Percentiles rank a stretch among this genome's conserved stretches.
Evolutionary conservation across 2,329 filamentous ascomycete species (phyloP).

Genomic region (Aspergillus vadensis): DNA sequence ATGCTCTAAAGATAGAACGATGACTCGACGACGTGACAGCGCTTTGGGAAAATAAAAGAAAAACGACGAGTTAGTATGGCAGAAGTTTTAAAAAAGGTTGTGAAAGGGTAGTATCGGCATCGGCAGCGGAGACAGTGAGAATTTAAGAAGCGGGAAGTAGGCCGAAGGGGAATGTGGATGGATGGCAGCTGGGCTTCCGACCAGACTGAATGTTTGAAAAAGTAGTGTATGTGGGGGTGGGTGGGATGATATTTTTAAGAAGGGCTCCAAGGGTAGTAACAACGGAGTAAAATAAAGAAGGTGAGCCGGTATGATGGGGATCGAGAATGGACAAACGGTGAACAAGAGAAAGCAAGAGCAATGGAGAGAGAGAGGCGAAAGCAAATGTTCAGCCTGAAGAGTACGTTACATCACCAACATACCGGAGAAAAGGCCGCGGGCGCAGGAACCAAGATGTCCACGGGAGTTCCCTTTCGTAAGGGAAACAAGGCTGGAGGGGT

Average conservation of each 20-base stretch:
- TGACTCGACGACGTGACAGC: not conserved
- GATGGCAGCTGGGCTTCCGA: not conserved
- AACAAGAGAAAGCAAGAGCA: not conserved
- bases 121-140: not conserved
- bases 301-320: not conserved
- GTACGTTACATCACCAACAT: conserved; percentile 4
- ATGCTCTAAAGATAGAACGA: conserved; percentile 8
- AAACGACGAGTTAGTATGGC: not conserved
- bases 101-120: not conserved
- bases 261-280: no score
- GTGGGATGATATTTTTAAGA: not conserved
- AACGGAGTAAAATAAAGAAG: conserved; percentile 12
- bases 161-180: not conserved
- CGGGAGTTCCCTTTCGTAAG: not conserved
- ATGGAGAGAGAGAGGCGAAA: not conserved
- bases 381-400: not conserved
- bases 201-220: not conserved
- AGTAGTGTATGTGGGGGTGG: not conserved
- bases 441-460: not conserved
- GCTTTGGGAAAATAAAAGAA: not conserved
- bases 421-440: conserved; percentile 1
- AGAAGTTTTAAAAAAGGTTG: not conserved
- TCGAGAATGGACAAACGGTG: not conserved
- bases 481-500: not conserved
- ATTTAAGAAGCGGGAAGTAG: not conserved